These are phyloP conservation scores for Candida sojae DNA, from an alignment of 1,139 yeast genomes.

Conservation along the genomic window DNA sequence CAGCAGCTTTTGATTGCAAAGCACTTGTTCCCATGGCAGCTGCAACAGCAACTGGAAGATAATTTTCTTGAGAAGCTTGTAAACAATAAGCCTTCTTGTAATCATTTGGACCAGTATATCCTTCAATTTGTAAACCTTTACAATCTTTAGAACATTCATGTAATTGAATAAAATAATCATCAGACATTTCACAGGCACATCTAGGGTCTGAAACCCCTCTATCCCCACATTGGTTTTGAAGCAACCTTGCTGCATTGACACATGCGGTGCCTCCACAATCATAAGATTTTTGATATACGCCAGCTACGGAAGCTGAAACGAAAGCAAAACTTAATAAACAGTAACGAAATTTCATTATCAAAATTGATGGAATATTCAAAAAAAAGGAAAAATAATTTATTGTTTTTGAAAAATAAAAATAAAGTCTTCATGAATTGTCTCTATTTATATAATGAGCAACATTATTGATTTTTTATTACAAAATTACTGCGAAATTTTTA, in stretches of 20 bases:
- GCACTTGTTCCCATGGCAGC: not conserved
- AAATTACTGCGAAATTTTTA: too few species aligned
- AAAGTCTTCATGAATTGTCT: not conserved
- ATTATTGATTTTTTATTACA: too few species aligned
- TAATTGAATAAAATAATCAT: not conserved
- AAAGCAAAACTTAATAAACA: not conserved
- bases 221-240: slow-evolving; percentile 1
- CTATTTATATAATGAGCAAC: not conserved
- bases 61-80: not conserved
- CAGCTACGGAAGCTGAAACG: not conserved
- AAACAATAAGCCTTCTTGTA: slow-evolving; percentile 2
- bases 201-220: not conserved
- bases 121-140: slow-evolving; percentile 3
- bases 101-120: slow-evolving; percentile 3
- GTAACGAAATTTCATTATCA: not conserved
- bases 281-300: not conserved
- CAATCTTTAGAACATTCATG: slow-evolving; percentile 3
- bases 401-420: too few species aligned
- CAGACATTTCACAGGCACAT: slow-evolving; percentile 4
- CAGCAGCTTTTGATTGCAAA: not conserved
- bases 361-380: not conserved
- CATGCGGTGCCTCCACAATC: slow-evolving; percentile 2
- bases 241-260: not conserved
- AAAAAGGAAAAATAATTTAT: not conserved
- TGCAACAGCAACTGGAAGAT: not conserved